A percentile compares a stretch with the other conserved stretches of the same genome.
These are phyloP conservation scores for Suhomyces pyralidae DNA, from an alignment of 805 yeast species.

Conservation along the genomic window DNA sequence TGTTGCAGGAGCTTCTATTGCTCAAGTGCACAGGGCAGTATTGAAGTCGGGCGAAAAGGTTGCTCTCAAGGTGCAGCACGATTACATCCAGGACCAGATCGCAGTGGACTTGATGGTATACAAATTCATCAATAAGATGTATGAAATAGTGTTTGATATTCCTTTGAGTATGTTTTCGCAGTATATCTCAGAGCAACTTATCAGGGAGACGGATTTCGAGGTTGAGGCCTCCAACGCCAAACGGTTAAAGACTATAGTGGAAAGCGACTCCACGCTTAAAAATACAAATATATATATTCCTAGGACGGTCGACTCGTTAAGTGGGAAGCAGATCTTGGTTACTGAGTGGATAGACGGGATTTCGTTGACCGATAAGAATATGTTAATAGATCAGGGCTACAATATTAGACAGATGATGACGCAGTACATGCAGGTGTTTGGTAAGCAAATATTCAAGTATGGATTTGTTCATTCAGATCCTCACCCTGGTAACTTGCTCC, in stretches of 20 bases:
- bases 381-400: constrained; percentile 38
- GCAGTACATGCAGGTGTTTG: constrained; percentile 49
- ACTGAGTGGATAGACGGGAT: constrained; percentile 80
- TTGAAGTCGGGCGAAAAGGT: constrained; percentile 49
- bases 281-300: constrained; percentile 55
- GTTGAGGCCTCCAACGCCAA: constrained; percentile 55
- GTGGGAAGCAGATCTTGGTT: constrained; percentile 52
- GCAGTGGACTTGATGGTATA: constrained; percentile 61
- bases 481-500: constrained; percentile 75
- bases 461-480: constrained; percentile 75
- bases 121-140: constrained; percentile 47
- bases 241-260: constrained; percentile 35
- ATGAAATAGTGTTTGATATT: constrained; percentile 58
- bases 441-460: constrained; percentile 61
- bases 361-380: constrained; percentile 46
- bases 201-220: constrained; percentile 59
- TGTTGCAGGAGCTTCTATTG: constrained; percentile 72
- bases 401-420: constrained; percentile 44
- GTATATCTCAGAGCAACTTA: constrained; percentile 56
- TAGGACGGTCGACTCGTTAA: constrained; percentile 35
- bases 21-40: constrained; percentile 62
- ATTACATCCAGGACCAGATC: constrained; percentile 58
- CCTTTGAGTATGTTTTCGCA: constrained; percentile 57
- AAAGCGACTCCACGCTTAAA: constrained; percentile 38
- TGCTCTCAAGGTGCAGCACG: constrained; percentile 67